Evolutionary conservation across 2,329 filamentous ascomycete genomes (phyloP).

Genomic region (Aspergillus sp.): DNA sequence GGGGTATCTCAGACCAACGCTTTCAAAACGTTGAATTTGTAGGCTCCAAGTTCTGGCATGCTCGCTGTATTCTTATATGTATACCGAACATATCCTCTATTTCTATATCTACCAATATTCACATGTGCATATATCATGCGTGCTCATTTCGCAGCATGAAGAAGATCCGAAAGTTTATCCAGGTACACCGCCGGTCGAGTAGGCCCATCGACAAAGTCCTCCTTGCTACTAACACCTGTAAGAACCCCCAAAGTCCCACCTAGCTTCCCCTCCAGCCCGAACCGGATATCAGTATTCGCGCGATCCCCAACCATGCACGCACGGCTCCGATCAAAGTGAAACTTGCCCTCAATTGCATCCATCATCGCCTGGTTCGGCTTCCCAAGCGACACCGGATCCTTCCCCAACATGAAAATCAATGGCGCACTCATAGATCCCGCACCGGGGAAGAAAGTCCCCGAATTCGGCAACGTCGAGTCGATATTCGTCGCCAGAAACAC

Average conservation of each 20-base stretch:
- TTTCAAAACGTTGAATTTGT: background rate
- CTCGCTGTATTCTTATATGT: background rate
- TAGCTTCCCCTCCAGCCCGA: slow-evolving; percentile 85
- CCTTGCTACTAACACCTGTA: slow-evolving; percentile 80
- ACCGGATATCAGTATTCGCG: slow-evolving; percentile 92
- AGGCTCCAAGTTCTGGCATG: background rate
- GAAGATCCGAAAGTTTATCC: slow-evolving; percentile 77
- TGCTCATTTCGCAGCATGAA: slow-evolving; percentile 29
- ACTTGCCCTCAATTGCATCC: slow-evolving; percentile 97
- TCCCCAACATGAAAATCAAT: slow-evolving; percentile 67
- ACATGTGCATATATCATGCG: background rate
- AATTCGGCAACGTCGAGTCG: slow-evolving; percentile 83
- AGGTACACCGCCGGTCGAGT: slow-evolving; percentile 81
- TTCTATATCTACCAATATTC: background rate
- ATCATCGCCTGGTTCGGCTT: slow-evolving; percentile 99
- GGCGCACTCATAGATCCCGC: slow-evolving; percentile 81
- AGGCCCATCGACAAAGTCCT: slow-evolving; percentile 74
- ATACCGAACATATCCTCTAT: background rate
- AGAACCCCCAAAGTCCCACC: slow-evolving; percentile 89
- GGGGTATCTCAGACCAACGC: slow-evolving; percentile 23
- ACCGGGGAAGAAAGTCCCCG: slow-evolving; percentile 82
- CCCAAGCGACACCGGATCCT: slow-evolving; percentile 75
- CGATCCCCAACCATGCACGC: slow-evolving; percentile 97
- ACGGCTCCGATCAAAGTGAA: slow-evolving; percentile 76
- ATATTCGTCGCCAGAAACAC: slow-evolving; percentile 90